Evolutionary conservation across 129 eudicot genomes (phyloP), one percentile per base, ranked within the genome.

Genomic region (Tagetes patula): DNA sequence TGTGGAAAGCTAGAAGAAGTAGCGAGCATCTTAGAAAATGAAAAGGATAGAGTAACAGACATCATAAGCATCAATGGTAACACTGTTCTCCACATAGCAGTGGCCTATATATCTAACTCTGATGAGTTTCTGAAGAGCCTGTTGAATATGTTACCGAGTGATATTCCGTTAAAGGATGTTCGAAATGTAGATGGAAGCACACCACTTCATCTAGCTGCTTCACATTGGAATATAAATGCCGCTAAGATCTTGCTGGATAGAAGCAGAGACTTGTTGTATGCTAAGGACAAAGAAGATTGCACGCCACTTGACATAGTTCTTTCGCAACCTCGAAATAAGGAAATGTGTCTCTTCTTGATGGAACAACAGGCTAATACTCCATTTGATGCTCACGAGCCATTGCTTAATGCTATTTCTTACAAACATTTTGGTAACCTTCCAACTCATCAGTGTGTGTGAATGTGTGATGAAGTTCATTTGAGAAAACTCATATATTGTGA

Each of bases 81-180:
- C 65, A 60, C 65, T 32, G 65, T 42, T 10, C 65, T 60, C 65
- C 65, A 60, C 42, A 60, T 60, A 33, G 65, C 65, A 33, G 27
- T 0, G 42, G 27, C 27, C 27, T 20, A 20, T 20, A 20, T 20
- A 20, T 14, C 42, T 42, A 60, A 8, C 2, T 3, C 13, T 5
- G 65, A 59, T 34, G 1, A 1, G 8, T 34, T 60, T 34, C 65
- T 60, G 6, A 34, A 60, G 41, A 33, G 42, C 40, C 10, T 60
- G 65, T 4, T 60, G 42, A 4, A 32, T 32, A 2, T 34, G 6
- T 5, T 52, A 52, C 58, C 58, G 14, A 34, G 1, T 60, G 27
- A 60, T 34, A 11, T 60, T 32, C 42, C 41, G 20, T 14, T 60
- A 10, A 32, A 0, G 42, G 42, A 60, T 37, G 42, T 60, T 3